Evolutionary conservation across 2,329 filamentous ascomycete genomes (phyloP).

Genomic region (Monilinia fructicola): DNA sequence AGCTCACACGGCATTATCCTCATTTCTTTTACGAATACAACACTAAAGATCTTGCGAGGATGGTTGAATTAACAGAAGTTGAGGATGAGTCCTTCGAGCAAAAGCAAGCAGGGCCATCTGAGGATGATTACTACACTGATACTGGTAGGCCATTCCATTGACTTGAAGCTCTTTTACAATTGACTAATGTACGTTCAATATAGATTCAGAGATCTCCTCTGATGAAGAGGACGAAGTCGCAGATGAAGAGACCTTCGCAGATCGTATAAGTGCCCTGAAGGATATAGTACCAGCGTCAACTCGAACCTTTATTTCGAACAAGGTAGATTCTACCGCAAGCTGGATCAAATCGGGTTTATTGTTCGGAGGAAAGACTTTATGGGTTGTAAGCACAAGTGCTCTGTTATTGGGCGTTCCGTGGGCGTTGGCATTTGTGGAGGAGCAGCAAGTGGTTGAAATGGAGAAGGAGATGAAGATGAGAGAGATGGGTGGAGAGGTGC

Average conservation of each 20-base stretch:
- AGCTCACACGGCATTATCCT: not conserved
- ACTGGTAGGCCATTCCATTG: slow-evolving; percentile 61
- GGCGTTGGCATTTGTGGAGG: slow-evolving; percentile 88
- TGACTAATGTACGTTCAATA: slow-evolving; percentile 24
- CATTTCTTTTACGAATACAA: not conserved
- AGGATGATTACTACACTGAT: slow-evolving; percentile 84
- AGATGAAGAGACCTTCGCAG: slow-evolving; percentile 58
- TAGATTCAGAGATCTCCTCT: slow-evolving; percentile 82
- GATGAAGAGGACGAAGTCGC: slow-evolving; percentile 67
- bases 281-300: slow-evolving; percentile 75
- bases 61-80: slow-evolving; percentile 97
- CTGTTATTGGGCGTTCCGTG: slow-evolving; percentile 90
- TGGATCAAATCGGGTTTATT: slow-evolving; percentile 61
- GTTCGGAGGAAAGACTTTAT: slow-evolving; percentile 83
- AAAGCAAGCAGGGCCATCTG: slow-evolving; percentile 64
- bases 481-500: slow-evolving; percentile 79
- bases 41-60: slow-evolving; percentile 47
- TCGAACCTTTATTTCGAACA: slow-evolving; percentile 65
- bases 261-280: slow-evolving; percentile 69
- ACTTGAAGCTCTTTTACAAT: slow-evolving; percentile 22
- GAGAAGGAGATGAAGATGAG: slow-evolving; percentile 97
- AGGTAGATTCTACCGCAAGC: slow-evolving; percentile 53
- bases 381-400: slow-evolving; percentile 86
- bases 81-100: slow-evolving; percentile 91
- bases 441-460: slow-evolving; percentile 96